Evolutionary conservation across 352 stramenopile genomes (phyloP).

Genomic region (Phytophthora ramorum): DNA sequence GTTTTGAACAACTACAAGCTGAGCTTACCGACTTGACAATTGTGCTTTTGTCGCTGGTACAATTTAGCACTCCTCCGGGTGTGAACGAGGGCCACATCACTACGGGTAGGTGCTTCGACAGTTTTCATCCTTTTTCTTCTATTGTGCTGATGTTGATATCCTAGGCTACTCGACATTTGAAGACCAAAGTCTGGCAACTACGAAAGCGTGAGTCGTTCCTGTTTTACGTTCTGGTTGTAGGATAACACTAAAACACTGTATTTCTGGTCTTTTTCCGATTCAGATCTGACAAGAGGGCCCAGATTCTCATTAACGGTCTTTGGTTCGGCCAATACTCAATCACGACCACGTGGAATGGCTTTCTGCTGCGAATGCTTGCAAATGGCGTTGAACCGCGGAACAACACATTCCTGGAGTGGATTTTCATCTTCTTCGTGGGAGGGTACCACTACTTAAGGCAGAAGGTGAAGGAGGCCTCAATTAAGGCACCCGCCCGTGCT

Average conservation of each 20-base stretch:
- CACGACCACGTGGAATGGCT: constrained; percentile 61
- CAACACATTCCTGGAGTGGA: constrained; percentile 67
- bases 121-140: neutral
- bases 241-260: neutral
- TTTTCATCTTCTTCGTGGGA: constrained; percentile 54
- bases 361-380: constrained; percentile 55
- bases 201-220: constrained; percentile 29
- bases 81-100: constrained; percentile 21
- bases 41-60: constrained; percentile 1
- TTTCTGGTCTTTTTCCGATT: neutral
- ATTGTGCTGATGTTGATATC: neutral
- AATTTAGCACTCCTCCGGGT: constrained; percentile 14
- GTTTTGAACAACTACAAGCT: neutral
- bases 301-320: constrained; percentile 67
- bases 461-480: constrained; percentile 30
- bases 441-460: constrained; percentile 36
- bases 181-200: constrained; percentile 22
- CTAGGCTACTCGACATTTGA: constrained; percentile 50
- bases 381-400: constrained; percentile 74
- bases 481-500: constrained; percentile 15
- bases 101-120: constrained; percentile 15
- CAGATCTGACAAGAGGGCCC: constrained; percentile 49
- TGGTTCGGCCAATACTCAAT: constrained; percentile 66
- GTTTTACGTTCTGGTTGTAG: neutral
- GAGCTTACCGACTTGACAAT: neutral